Conservation (phyloP, 495 filamentous ascomycete genomes). For the Aspergillus baeticus region DNA sequence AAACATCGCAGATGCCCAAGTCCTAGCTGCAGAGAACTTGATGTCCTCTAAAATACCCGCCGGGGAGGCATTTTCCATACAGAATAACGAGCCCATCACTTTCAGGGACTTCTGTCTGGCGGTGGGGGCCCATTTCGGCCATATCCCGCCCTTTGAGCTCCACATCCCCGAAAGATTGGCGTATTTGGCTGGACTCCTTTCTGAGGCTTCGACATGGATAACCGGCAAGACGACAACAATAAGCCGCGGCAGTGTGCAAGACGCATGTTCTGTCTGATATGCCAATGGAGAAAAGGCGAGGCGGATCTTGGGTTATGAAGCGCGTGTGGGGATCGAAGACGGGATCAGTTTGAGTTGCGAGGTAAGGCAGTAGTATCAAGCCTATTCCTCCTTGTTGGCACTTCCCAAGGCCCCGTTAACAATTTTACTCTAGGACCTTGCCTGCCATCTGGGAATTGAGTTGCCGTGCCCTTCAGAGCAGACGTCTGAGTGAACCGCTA, state of each 20-base stretch:
- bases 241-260: constrained; percentile 55
- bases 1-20: constrained; percentile 62
- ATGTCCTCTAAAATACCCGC: constrained; percentile 53
- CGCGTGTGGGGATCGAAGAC: constrained; percentile 54
- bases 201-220: constrained; percentile 53
- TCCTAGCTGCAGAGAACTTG: constrained; percentile 61
- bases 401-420: constrained; percentile 9
- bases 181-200: constrained; percentile 44
- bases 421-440: constrained; percentile 32
- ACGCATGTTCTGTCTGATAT: constrained; percentile 55
- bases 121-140: constrained; percentile 59
- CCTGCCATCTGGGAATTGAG: constrained; percentile 33
- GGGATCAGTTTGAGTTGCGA: constrained; percentile 52
- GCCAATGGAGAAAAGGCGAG: constrained; percentile 57
- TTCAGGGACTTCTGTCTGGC: constrained; percentile 60
- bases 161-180: constrained; percentile 53
- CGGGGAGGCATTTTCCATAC: constrained; percentile 62
- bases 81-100: constrained; percentile 60
- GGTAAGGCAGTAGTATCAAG: constrained; percentile 25
- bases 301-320: constrained; percentile 56
- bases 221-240: constrained; percentile 48
- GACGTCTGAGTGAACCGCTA: not conserved
- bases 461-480: constrained; percentile 13
- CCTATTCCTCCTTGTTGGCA: not conserved
- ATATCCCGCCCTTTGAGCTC: constrained; percentile 50